Evolutionary conservation across 2,329 filamentous ascomycete genomes (phyloP).

Genomic region (Escovopsis weberi): DNA sequence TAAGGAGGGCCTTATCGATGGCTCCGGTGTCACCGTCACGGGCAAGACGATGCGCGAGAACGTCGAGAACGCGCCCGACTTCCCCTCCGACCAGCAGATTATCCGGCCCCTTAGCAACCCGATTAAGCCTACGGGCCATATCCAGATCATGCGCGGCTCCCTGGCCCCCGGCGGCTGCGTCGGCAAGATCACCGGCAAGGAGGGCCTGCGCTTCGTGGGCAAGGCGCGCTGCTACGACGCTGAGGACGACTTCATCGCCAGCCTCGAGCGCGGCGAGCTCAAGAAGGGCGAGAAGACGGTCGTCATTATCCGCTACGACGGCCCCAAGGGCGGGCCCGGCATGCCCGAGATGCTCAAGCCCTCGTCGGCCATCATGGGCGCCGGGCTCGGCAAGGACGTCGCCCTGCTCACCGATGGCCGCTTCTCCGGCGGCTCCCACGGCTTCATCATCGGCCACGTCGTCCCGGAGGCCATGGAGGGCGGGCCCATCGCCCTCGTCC

Average conservation of each 20-base stretch:
- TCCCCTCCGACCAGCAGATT: slow-evolving; percentile 64
- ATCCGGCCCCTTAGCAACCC: slow-evolving; percentile 70
- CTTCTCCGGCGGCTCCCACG: slow-evolving; percentile 71
- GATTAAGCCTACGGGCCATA: slow-evolving; percentile 76
- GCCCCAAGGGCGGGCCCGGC: slow-evolving; percentile 81
- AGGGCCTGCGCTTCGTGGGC: slow-evolving; percentile 70
- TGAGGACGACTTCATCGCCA: slow-evolving; percentile 65
- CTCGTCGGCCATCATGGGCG: slow-evolving; percentile 85
- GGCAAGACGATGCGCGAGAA: slow-evolving; percentile 85
- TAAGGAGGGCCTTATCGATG: slow-evolving; percentile 68
- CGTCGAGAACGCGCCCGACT: slow-evolving; percentile 57
- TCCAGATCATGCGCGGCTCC: slow-evolving; percentile 76
- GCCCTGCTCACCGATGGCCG: slow-evolving; percentile 62
- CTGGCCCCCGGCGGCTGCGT: slow-evolving; percentile 77
- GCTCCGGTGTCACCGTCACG: slow-evolving; percentile 68
- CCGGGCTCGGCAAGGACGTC: slow-evolving; percentile 62
- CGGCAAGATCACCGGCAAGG: slow-evolving; percentile 89
- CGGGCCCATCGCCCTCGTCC: slow-evolving; percentile 70
- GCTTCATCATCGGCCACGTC: slow-evolving; percentile 78
- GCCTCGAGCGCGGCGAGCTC: slow-evolving; percentile 62
- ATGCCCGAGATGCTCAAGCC: slow-evolving; percentile 96
- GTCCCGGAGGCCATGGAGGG: slow-evolving; percentile 78
- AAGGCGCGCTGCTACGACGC: slow-evolving; percentile 74
- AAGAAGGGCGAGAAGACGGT: slow-evolving; percentile 81
- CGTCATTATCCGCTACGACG: slow-evolving; percentile 83